These are phyloP conservation scores for Gaeumannomyces sp. DNA, from an alignment of 2,329 filamentous ascomycete species.

Conservation along the genomic window DNA sequence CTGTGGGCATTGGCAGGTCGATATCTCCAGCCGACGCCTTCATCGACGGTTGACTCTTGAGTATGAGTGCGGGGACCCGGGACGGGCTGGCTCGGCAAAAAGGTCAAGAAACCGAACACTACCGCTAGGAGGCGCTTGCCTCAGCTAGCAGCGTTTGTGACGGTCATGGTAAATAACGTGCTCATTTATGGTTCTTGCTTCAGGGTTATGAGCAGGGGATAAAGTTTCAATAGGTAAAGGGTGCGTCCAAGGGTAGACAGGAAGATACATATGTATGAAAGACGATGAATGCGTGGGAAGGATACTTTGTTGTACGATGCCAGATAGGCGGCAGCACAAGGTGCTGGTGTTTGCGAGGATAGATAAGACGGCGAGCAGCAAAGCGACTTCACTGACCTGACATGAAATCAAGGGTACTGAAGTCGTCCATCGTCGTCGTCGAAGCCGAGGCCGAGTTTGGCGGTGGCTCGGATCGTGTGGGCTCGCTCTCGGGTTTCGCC, in stretches of 20 bases:
- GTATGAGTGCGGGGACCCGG: neutral
- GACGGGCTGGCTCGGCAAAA: too few species aligned
- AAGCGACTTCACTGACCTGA: conserved; percentile 33
- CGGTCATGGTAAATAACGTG: neutral
- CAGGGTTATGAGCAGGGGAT: neutral
- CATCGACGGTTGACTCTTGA: neutral
- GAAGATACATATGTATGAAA: neutral
- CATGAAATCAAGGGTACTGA: conserved; percentile 44
- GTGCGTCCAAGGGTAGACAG: neutral
- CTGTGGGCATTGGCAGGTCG: neutral
- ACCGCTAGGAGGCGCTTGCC: neutral
- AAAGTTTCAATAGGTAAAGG: neutral
- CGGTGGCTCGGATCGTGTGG: conserved; percentile 20
- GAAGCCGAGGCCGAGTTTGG: conserved; percentile 27
- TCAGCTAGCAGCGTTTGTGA: neutral
- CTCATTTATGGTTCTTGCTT: neutral
- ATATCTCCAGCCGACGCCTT: neutral
- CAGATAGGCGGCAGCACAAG: too few species aligned
- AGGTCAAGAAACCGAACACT: neutral
- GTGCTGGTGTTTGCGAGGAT: too few species aligned
- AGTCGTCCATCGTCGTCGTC: conserved; percentile 32
- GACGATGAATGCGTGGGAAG: too few species aligned
- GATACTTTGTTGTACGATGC: too few species aligned
- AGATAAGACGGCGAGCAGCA: too few species aligned
- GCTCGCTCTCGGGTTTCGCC: conserved; percentile 35